Evolutionary conservation across 1,284 basidiomycete genomes (phyloP).

Genomic region (Trichosporon coremiiforme): DNA sequence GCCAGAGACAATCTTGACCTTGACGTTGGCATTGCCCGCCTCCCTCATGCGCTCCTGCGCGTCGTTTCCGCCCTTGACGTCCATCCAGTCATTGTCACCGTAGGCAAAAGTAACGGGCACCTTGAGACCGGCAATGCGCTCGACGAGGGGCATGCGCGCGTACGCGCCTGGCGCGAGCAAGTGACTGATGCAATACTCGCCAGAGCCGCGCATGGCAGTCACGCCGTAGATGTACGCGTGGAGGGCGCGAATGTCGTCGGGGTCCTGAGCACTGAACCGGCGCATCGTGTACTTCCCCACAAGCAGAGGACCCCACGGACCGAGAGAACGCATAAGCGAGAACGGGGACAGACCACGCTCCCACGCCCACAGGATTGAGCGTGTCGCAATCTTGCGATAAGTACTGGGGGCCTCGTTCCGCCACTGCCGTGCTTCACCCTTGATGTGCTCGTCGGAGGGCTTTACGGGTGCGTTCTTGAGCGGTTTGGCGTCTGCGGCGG

Average conservation of each 20-base stretch:
- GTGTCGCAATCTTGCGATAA: constrained; percentile 31
- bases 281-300: constrained; percentile 86
- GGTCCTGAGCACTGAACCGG: constrained; percentile 75
- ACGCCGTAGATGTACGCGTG: constrained; percentile 89
- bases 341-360: constrained; percentile 67
- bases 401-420: constrained; percentile 27
- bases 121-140: constrained; percentile 71
- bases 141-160: constrained; percentile 79
- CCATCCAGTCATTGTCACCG: constrained; percentile 92
- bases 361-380: constrained; percentile 58
- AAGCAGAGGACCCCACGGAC: constrained; percentile 77
- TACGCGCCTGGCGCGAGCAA: constrained; percentile 84
- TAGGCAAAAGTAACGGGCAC: constrained; percentile 84
- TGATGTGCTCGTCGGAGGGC: constrained; percentile 40
- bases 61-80: constrained; percentile 74
- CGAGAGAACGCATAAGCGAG: constrained; percentile 66
- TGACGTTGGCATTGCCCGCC: constrained; percentile 72
- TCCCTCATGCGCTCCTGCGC: constrained; percentile 69
- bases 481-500: background rate
- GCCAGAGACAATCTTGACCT: constrained; percentile 72
- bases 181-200: constrained; percentile 87
- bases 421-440: constrained; percentile 47
- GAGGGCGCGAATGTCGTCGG: constrained; percentile 82
- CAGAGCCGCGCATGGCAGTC: constrained; percentile 82
- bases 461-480: no score